Base-by-base conservation (phyloP, 768 basidiomycete genomes). In the Termitomyces titanicus region DNA sequence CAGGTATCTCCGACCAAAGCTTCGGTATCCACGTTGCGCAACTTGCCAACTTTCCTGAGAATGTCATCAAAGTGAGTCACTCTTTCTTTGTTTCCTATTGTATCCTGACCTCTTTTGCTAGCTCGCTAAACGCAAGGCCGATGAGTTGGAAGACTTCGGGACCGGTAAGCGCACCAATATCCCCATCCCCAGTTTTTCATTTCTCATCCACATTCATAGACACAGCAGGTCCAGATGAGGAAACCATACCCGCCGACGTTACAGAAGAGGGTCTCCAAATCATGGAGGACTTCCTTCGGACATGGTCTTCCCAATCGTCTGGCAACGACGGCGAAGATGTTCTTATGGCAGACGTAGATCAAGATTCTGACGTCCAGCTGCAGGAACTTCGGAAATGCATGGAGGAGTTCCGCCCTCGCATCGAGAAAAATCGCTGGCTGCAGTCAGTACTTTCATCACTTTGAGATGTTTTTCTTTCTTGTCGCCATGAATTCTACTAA, bases 1-100 rank as follows among this genome's bases (percentile, higher is more conserved):
- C 55, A 92, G 92, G 93, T 13, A 81, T 97, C 20, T 94, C 92
- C 43, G 96, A 98, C 67, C 96, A 98, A 70, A 96, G 93, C 66
- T 98, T 98, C 65, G 97, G 96, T 70, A 98, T 99, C 27, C 94
- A 98, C 63, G 97, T 99, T 15, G 97, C 97, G 0, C 82, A 94
- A 67, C 76, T 98, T n/a, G 96, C 96, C 3, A 95, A 98, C 70
- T 99, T 99, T 71, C 97, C 97, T 0, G 91, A 95, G 57, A 89
- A 85, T 60, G 95, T 98, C 11, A 82, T 98, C 56, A 92, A 89
- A 78, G 89, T 91, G 47, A 54, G 76, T n/a, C 24, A 43, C 22
- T 46, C 12, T 5, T 58, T 11, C 34, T 49, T 17, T 1, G 11
- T 11, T 7, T 48, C 22, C 17, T 10, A 11, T n/a, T 4, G 22